A percentile compares a stretch with the other conserved stretches of the same genome.
Conservation (phyloP, 306 rosid species). For the Gynostemma pentaphyllum region DNA sequence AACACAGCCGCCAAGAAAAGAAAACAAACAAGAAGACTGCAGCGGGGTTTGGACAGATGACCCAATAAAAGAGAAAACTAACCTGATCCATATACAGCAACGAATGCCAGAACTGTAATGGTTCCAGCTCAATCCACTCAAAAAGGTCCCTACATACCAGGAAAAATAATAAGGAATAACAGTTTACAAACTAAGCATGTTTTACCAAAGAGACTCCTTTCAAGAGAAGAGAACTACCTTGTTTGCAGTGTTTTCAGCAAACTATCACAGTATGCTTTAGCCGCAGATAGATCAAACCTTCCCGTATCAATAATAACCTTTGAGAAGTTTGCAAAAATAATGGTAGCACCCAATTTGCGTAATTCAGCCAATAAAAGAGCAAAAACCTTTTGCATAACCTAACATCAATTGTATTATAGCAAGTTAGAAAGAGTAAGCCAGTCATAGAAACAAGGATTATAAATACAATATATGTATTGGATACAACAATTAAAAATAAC, state of each 20-base stretch:
- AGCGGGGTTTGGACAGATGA: background rate
- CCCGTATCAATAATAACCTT: slow-evolving; percentile 89
- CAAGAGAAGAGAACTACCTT: slow-evolving; percentile 38
- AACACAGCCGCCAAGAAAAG: background rate
- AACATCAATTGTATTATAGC: slow-evolving; percentile 19
- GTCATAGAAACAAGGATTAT: background rate
- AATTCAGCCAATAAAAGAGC: slow-evolving; percentile 73
- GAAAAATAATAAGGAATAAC: slow-evolving; percentile 17
- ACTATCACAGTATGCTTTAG: slow-evolving; percentile 88
- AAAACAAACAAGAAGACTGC: background rate
- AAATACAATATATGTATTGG: background rate
- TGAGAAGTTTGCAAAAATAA: slow-evolving; percentile 81
- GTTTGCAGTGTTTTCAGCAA: slow-evolving; percentile 70
- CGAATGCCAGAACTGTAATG: slow-evolving; percentile 76
- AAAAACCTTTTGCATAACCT: slow-evolving; percentile 93
- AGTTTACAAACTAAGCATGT: slow-evolving; percentile 9
- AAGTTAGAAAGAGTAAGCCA: background rate
- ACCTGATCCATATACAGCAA: slow-evolving; percentile 95
- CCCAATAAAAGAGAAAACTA: background rate
- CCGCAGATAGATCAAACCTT: slow-evolving; percentile 68
- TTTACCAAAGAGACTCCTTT: background rate
- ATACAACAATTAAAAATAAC: background rate
- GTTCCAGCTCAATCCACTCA: slow-evolving; percentile 97
- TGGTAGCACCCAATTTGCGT: slow-evolving; percentile 86
- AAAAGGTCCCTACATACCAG: slow-evolving; percentile 61